phyloP scores from a whole-genome alignment of 1,139 yeast genomes.

The Saccharomycopsis hybrid region DNA sequence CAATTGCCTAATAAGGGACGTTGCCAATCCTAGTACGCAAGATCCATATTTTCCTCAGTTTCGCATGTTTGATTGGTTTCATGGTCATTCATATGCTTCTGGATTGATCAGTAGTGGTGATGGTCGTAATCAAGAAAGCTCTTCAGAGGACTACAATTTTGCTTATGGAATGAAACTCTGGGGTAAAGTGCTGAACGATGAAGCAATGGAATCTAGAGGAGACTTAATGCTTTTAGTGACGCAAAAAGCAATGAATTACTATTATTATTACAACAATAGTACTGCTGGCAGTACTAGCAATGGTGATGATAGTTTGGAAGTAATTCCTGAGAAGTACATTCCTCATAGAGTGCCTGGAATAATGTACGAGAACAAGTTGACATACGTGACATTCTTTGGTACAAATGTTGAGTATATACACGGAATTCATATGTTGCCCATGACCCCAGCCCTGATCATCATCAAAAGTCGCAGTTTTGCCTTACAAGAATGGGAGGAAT shows the following conservation, averaged over 20 bases:
- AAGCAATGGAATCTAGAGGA: slow-evolving; percentile 64
- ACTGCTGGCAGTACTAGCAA: slow-evolving; percentile 52
- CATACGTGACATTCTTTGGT: slow-evolving; percentile 55
- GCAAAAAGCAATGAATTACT: slow-evolving; percentile 54
- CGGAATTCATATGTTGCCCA: slow-evolving; percentile 59
- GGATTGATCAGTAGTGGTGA: slow-evolving; percentile 66
- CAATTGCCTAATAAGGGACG: slow-evolving; percentile 62
- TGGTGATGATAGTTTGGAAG: slow-evolving; percentile 47
- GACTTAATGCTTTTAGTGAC: slow-evolving; percentile 64
- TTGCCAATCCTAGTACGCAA: slow-evolving; percentile 59
- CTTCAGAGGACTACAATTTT: slow-evolving; percentile 78
- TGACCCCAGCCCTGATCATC: slow-evolving; percentile 49
- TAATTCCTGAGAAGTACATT: slow-evolving; percentile 50
- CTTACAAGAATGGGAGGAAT: slow-evolving; percentile 46
- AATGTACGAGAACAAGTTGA: slow-evolving; percentile 53
- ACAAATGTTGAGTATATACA: slow-evolving; percentile 48
- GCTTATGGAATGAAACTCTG: slow-evolving; percentile 78
- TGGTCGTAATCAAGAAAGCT: slow-evolving; percentile 75
- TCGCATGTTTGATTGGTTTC: slow-evolving; percentile 73
- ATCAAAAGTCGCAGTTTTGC: slow-evolving; percentile 44
- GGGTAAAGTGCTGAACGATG: slow-evolving; percentile 68
- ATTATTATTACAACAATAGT: slow-evolving; percentile 53
- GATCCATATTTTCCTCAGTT: slow-evolving; percentile 69
- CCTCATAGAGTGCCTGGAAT: slow-evolving; percentile 72
- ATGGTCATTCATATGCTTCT: slow-evolving; percentile 82